phyloP scores from a whole-genome alignment of 2,329 filamentous ascomycete genomes.

The Colletotrichum cordylinicola region DNA sequence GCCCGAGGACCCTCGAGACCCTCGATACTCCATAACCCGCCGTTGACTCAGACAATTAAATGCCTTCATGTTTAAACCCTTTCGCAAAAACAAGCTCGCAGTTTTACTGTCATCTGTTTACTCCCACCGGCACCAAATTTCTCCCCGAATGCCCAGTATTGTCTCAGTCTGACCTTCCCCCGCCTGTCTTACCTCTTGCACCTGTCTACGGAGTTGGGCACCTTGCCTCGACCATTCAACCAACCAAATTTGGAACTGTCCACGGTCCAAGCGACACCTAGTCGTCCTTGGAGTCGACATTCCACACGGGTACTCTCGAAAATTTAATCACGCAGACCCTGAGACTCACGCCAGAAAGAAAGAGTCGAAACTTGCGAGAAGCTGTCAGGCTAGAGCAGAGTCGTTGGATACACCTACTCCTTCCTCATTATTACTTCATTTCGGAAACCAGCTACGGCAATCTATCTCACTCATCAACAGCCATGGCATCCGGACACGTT shows the following conservation, averaged over 20 bases:
- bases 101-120: neutral
- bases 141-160: neutral
- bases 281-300: neutral
- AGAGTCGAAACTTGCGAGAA: neutral
- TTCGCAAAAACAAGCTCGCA: neutral
- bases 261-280: neutral
- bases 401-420: neutral
- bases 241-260: neutral
- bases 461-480: neutral
- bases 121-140: neutral
- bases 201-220: neutral
- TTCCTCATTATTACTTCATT: neutral
- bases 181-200: neutral
- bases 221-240: neutral
- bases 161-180: neutral
- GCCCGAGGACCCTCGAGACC: neutral
- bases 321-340: neutral
- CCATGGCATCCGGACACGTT: conserved; percentile 37
- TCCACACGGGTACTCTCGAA: neutral
- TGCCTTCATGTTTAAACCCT: neutral
- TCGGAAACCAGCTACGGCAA: neutral
- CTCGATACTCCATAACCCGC: neutral
- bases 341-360: neutral
- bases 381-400: neutral
- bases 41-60: neutral